Conservation (phyloP, 192 early-diverging fungal genomes). For the Neocallimastix lanati region DNA sequence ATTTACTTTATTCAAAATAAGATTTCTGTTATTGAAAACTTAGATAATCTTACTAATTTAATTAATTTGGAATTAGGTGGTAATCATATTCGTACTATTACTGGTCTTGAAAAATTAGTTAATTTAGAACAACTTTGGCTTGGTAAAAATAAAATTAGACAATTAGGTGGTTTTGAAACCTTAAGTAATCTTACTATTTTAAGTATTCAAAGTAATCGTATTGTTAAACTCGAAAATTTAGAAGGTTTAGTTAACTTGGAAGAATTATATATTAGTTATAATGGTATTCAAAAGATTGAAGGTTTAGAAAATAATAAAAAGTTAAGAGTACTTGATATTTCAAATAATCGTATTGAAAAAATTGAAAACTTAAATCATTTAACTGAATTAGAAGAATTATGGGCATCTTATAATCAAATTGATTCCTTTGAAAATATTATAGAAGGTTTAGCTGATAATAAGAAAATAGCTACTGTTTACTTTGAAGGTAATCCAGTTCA, state of each 20-base stretch:
- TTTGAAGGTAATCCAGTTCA: constrained; percentile 91
- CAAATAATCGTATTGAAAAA: constrained; percentile 53
- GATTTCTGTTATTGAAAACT: constrained; percentile 61
- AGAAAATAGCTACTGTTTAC: constrained; percentile 67
- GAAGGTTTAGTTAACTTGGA: constrained; percentile 49
- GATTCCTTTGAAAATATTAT: constrained; percentile 34
- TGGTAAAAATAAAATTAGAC: constrained; percentile 92
- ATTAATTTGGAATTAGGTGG: constrained; percentile 85
- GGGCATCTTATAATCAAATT: constrained; percentile 27
- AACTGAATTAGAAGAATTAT: constrained; percentile 61
- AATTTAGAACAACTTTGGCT: constrained; percentile 81
- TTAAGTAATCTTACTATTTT: constrained; percentile 33
- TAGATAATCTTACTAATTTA: constrained; percentile 42
- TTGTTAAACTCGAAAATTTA: constrained; percentile 56
- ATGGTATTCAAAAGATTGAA: constrained; percentile 58
- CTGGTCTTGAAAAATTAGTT: constrained; percentile 44
- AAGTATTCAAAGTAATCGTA: constrained; percentile 75
- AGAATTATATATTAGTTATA: constrained; percentile 85
- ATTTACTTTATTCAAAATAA: constrained; percentile 90
- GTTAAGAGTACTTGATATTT: constrained; percentile 68
- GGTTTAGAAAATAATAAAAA: constrained; percentile 59
- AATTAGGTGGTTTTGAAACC: constrained; percentile 30
- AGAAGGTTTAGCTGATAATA: constrained; percentile 29
- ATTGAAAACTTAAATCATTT: constrained; percentile 58
- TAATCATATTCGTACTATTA: constrained; percentile 67